Evolutionary conservation across 192 early-diverging fungal species (phyloP).

Genomic region (Coemansia sp.): DNA sequence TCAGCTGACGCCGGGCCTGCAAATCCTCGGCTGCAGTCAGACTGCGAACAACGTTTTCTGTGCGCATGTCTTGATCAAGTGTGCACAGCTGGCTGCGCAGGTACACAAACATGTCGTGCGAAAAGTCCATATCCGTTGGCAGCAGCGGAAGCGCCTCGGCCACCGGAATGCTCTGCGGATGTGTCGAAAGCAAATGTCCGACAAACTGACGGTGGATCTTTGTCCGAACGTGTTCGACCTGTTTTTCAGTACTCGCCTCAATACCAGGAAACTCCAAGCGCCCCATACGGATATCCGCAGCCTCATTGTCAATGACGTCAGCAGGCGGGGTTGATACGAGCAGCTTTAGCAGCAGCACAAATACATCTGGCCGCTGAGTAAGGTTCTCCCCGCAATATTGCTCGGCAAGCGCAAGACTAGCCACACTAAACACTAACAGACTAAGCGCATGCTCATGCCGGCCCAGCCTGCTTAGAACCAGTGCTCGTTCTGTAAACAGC

Average conservation of each 20-base stretch:
- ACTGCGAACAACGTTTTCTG: conserved; percentile 34
- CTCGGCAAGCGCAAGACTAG: conserved; percentile 57
- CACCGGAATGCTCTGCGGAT: conserved; percentile 38
- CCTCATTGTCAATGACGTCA: conserved; percentile 41
- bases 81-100: conserved; percentile 58
- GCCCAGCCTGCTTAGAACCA: conserved; percentile 77
- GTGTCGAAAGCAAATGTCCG: conserved; percentile 35
- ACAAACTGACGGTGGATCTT: conserved; percentile 38
- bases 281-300: conserved; percentile 11
- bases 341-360: conserved; percentile 41
- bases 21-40: conserved; percentile 38
- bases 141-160: conserved; percentile 35
- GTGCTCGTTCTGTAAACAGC: conserved; percentile 80
- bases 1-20: conserved; percentile 43
- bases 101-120: conserved; percentile 49
- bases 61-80: conserved; percentile 39
- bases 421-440: conserved; percentile 79
- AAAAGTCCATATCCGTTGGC: conserved; percentile 53
- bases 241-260: background rate
- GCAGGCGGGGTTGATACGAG: conserved; percentile 25
- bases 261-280: conserved; percentile 1
- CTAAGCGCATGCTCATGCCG: conserved; percentile 83
- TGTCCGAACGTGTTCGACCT: conserved; percentile 16
- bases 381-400: conserved; percentile 63
- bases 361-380: conserved; percentile 19